phyloP scores from a whole-genome alignment of 345 rosid species.

The Melastoma malabathricum region DNA sequence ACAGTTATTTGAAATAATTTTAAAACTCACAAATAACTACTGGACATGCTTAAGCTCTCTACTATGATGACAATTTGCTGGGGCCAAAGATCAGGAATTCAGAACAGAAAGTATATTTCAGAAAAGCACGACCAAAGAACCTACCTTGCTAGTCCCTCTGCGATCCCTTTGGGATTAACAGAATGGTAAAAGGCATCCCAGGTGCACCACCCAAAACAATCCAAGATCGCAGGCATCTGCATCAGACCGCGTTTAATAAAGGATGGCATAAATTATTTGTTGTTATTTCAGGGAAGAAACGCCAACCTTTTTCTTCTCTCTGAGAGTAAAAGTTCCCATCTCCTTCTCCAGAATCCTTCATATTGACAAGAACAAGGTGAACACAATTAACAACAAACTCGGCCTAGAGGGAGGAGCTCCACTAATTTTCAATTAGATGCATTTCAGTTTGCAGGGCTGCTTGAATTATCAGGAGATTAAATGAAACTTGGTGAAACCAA shows the following conservation, averaged over 20 bases:
- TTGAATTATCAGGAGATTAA: too few species aligned
- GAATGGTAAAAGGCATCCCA: constrained; percentile 51
- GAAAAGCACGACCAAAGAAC: background rate
- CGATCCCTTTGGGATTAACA: constrained; percentile 44
- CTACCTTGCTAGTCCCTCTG: constrained; percentile 37
- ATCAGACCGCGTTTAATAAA: constrained; percentile 4
- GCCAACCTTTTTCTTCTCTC: constrained; percentile 39
- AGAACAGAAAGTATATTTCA: background rate
- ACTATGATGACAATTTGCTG: too few species aligned
- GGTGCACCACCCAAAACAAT: constrained; percentile 56
- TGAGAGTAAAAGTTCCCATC: constrained; percentile 28
- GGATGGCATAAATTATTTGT: background rate
- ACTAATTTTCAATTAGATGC: background rate
- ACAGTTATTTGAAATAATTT: too few species aligned
- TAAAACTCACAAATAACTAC: too few species aligned
- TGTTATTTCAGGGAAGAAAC: background rate
- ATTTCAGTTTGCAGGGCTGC: too few species aligned
- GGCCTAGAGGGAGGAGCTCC: background rate
- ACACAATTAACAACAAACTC: background rate
- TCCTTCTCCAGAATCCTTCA: constrained; percentile 32
- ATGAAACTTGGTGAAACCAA: too few species aligned
- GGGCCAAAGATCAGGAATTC: background rate
- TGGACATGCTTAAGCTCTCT: too few species aligned
- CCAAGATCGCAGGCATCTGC: constrained; percentile 46
- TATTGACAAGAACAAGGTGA: constrained; percentile 4